Base-by-base conservation (phyloP, 2,329 filamentous ascomycete species). In the Xylariaceae sp. region DNA sequence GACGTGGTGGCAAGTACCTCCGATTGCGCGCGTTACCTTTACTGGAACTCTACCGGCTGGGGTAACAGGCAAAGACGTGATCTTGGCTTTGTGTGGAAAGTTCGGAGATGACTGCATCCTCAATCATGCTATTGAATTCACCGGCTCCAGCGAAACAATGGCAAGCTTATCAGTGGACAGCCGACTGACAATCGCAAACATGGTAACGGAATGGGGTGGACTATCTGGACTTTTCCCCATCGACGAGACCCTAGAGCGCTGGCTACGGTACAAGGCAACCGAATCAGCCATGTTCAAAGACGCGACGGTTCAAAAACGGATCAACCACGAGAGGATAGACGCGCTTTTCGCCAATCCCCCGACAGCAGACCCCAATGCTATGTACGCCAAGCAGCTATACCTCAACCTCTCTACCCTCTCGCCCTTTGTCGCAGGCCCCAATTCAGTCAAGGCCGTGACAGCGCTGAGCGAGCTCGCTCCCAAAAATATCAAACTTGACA, bases 31-130 rank as follows among this genome's bases (percentile, higher is more conserved):
- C 71, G 81, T 96, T 29, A 91, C 81, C 0, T 77, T 97, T 8
- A 88, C 80, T 0, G 91, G 91, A 5, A 71, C 81, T 0, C 74
- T 96, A 5, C 91, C 89, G 0, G 74, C 76, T 1, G 91, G 91
- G 8, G 91, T 96, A 1, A 90, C 87, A 0, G 92, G 91, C 32
- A 97, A 99, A 72, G 94, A 97, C 70, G 88, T 96, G 9, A 97
- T 97, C 61, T 81, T 96, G 30, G 89, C 90, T 0, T 79, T 97
- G 1, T 95, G 89, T 63, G 89, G 88, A 1, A 73, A 96, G 0
- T 95, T 97, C 75, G 88, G 87, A 51, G 87, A 90, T 62, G 89
- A 96, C 19, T 19, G 19, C 44, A 92, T 96, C 0, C 78, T 96
- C 11, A 97, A 97, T 73, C 90, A 96, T 67, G 84, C 84, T 4